A percentile compares a stretch with the other conserved stretches of the same genome.
These are phyloP conservation scores for Mortierella alpina DNA, from an alignment of 192 early-diverging fungal species.

Conservation along the genomic window DNA sequence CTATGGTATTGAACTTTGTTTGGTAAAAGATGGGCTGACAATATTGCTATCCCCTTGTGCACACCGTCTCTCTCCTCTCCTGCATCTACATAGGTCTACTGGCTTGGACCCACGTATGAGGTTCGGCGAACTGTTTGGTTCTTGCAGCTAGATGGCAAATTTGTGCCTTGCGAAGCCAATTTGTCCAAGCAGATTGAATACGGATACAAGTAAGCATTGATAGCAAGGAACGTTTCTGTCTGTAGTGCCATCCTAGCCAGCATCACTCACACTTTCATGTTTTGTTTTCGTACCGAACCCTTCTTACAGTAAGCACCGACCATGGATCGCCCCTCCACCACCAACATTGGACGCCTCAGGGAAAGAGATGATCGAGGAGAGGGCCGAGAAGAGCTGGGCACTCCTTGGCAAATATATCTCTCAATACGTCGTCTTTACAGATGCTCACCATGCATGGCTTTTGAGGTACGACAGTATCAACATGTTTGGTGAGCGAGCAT, in stretches of 20 bases:
- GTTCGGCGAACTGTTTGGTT: slow-evolving; percentile 90
- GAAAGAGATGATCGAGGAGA: slow-evolving; percentile 34
- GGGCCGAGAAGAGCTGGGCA: slow-evolving; percentile 74
- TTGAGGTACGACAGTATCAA: slow-evolving; percentile 38
- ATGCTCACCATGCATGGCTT: slow-evolving; percentile 70
- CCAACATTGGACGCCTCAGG: slow-evolving; percentile 30
- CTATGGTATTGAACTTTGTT: background rate
- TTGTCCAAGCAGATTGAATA: slow-evolving; percentile 83
- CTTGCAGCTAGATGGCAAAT: slow-evolving; percentile 71
- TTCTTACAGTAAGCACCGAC: slow-evolving; percentile 64
- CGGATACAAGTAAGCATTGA: slow-evolving; percentile 68
- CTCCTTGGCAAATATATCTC: slow-evolving; percentile 82
- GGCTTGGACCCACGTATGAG: slow-evolving; percentile 85
- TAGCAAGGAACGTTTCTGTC: background rate
- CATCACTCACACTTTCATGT: background rate
- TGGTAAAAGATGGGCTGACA: background rate
- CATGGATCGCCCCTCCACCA: slow-evolving; percentile 59
- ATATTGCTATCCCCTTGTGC: background rate
- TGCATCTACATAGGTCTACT: slow-evolving; percentile 68
- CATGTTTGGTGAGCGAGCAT: background rate
- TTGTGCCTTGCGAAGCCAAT: slow-evolving; percentile 86
- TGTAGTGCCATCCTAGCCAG: background rate
- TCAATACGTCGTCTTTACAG: slow-evolving; percentile 79
- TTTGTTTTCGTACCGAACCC: background rate
- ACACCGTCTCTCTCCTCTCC: background rate